Percentiles rank a stretch among this genome's conserved stretches.
phyloP scores from a whole-genome alignment of 2,329 filamentous ascomycete genomes.

The Talaromyces islandicus region DNA sequence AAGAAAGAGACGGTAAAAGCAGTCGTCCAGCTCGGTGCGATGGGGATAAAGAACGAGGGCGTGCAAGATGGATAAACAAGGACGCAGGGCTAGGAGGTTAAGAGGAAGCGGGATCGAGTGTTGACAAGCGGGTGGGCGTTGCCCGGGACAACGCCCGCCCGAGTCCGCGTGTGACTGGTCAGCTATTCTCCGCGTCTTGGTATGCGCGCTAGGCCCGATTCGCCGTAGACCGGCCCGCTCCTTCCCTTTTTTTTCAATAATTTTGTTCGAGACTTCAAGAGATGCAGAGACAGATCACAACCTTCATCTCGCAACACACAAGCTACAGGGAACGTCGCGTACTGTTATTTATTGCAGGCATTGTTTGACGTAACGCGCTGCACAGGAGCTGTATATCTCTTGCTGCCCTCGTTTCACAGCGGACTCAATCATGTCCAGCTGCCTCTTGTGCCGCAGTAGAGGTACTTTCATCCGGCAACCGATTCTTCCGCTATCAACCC shows the following conservation, averaged over 20 bases:
- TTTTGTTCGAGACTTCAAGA: neutral
- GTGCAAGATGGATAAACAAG: slow-evolving; percentile 13
- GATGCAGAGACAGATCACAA: neutral
- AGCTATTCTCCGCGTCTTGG: slow-evolving; percentile 7
- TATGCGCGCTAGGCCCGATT: neutral
- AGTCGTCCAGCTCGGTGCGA: neutral
- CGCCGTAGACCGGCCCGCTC: neutral
- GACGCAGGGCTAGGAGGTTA: slow-evolving; percentile 7
- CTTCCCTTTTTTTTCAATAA: slow-evolving; percentile 6
- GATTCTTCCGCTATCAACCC: slow-evolving; percentile 8
- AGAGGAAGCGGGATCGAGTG: slow-evolving; percentile 4
- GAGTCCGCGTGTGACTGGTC: slow-evolving; percentile 3
- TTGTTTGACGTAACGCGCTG: neutral
- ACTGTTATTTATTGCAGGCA: neutral
- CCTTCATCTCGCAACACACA: neutral
- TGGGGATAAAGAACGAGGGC: slow-evolving; percentile 8
- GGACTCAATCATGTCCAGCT: slow-evolving; percentile 18
- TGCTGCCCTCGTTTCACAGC: neutral
- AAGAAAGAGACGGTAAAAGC: neutral
- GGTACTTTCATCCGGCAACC: slow-evolving; percentile 11
- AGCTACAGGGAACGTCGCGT: neutral
- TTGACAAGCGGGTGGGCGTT: slow-evolving; percentile 11
- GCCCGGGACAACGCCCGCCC: slow-evolving; percentile 8
- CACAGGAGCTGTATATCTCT: neutral
- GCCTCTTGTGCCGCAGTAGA: slow-evolving; percentile 27